Base-by-base conservation (phyloP, 768 basidiomycete genomes). In the Suillus subaureus region DNA sequence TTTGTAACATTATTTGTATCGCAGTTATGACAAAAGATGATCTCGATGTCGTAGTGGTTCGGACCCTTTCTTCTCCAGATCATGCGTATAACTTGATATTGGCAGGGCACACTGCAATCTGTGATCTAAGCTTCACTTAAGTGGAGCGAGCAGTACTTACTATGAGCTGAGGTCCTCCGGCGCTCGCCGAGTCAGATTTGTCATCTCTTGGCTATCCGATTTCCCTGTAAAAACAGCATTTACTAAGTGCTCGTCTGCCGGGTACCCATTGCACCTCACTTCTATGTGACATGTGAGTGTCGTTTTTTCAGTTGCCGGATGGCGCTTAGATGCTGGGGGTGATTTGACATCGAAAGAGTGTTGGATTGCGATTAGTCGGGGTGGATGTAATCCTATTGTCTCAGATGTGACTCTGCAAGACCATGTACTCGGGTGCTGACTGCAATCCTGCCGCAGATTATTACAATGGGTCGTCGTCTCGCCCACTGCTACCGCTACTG, bases 401-500 rank as follows among this genome's bases (percentile, higher is more conserved):
- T 61, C 13, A 26, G 62, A 63, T 63, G 37, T 31, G 28, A 63
- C 39, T 42, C 18, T 40, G 28, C 15, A 23, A 33, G 3, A n/a
- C n/a, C 56, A 21, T 26, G 45, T 47, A n/a, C 12, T 1, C 45
- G 57, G 7, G n/a, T 26, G 37, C 35, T 54, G 63, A 26, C 33
- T 23, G n/a, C 57, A 56, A 23, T 39, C 28, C 18, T 61, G 23
- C 39, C 37, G 9, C 42, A 64, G 57, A n/a, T 28, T 55, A 58
- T 65, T 65, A 85, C 76, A 73, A 97, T 97, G 95, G 95, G 95
- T 87, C 94, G 95, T 79, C 93, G 95, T 85, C 95, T 96, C 69
- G 94, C 96, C 82, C 91, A 93, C 74, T 97, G 95, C 89, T 97
- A 97, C 85, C 91, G 96, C 72, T 98, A 98, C 85, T 98, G 96